Base-by-base conservation (phyloP, 1,139 yeast species). In the Lizanozyma gosingica region DNA sequence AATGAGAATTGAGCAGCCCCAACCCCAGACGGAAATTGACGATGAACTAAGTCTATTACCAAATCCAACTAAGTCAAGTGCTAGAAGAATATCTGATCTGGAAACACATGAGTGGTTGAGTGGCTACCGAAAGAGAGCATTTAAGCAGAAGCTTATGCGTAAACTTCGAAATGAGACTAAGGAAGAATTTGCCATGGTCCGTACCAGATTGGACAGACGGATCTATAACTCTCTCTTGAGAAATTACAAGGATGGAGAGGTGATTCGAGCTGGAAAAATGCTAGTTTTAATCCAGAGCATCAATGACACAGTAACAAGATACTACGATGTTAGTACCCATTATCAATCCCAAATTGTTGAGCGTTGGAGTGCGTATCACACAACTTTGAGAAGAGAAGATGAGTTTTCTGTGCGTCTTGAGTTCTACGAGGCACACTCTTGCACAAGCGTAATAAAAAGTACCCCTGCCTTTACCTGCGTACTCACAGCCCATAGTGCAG, bases 351-450 rank as follows among this genome's bases (percentile, higher is more conserved):
- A 59, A 39, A 67, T 83, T 2, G 47, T 67, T n/a, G 87, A 83
- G 43, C 62, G 86, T 37, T 86, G 95, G 92, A 75, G 72, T 44
- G 95, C 87, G 54, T 83, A 77, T 11, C 29, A 22, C 6, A 11
- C 11, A 6, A 22, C 82, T 3, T 76, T 82, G 0, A 62, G 92
- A 43, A 74, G 76, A 35, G 75, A 83, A 1, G 77, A 75, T 18
- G 60, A 67, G 42, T 40, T 52, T 0, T 62, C 59, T 2, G 60
- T 62, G 6, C 85, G 88, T 0, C 54, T 85, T 1, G 57, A 85
- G 50, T 75, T 87, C 44, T 81, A 78, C 56, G 73, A 73, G 22
- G 56, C 63, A 2, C 60, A 76, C 36, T 62, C 64, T 14, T 62
- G 73, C n/a, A 57, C 66, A 2, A 46, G 55, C 4, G 57, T 59